Conservation (phyloP, 345 rosid genomes). For the Salix exigua region DNA sequence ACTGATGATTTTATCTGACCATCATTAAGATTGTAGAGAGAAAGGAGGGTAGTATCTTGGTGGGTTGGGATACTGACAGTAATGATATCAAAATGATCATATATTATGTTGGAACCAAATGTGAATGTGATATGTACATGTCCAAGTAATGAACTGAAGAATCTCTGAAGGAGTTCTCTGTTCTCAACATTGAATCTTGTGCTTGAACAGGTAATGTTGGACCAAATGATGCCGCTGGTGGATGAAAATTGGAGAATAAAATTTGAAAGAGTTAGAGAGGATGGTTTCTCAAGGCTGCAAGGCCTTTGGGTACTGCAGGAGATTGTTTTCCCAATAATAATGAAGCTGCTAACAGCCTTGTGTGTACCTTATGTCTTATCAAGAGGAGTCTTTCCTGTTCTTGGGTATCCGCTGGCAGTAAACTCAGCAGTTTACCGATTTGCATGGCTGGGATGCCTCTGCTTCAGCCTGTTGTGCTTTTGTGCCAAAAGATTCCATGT, state of each 20-base stretch:
- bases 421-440: slow-evolving; percentile 94
- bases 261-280: slow-evolving; percentile 91
- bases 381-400: slow-evolving; percentile 86
- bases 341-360: slow-evolving; percentile 93
- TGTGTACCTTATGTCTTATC: slow-evolving; percentile 90
- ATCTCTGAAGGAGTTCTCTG: background rate
- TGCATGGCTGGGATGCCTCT: slow-evolving; percentile 95
- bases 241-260: slow-evolving; percentile 91
- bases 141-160: background rate
- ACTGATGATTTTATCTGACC: background rate
- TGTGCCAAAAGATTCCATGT: slow-evolving; percentile 85
- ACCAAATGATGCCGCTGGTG: slow-evolving; percentile 93
- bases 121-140: background rate
- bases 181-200: background rate
- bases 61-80: background rate
- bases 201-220: slow-evolving; percentile 76
- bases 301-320: slow-evolving; percentile 89
- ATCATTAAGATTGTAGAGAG: background rate
- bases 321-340: slow-evolving; percentile 81
- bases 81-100: background rate
- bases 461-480: slow-evolving; percentile 63
- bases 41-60: background rate
- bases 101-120: background rate
- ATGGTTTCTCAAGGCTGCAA: slow-evolving; percentile 91
- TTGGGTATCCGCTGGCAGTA: slow-evolving; percentile 87